A percentile compares a stretch with the other conserved stretches of the same genome.
Evolutionary conservation across 805 yeast species (phyloP).

Genomic region (Starmerella vaccinii): DNA sequence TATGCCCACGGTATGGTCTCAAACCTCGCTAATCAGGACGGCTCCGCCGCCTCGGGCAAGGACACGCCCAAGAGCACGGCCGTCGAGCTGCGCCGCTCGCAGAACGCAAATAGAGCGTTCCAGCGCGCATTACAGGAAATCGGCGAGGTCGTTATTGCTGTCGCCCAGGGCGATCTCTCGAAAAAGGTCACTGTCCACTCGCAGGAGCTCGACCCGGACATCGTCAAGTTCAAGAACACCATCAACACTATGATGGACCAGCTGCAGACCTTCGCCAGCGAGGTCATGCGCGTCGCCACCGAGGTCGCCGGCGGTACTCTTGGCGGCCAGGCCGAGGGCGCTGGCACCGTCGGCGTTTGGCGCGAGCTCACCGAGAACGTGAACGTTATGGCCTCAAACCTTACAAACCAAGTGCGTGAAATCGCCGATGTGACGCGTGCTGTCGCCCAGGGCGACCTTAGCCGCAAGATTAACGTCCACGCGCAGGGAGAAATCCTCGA

Average conservation of each 20-base stretch:
- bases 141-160: conserved; percentile 78
- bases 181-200: conserved; percentile 68
- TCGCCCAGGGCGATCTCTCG: conserved; percentile 78
- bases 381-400: conserved; percentile 79
- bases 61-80: conserved; percentile 19
- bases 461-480: conserved; percentile 74
- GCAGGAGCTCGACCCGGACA: conserved; percentile 67
- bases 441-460: conserved; percentile 76
- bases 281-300: conserved; percentile 76
- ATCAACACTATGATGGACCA: conserved; percentile 87
- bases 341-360: conserved; percentile 85
- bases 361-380: conserved; percentile 76
- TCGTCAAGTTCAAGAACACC: conserved; percentile 65
- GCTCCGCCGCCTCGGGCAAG: too few relatives aligned
- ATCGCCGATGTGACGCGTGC: conserved; percentile 85
- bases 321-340: conserved; percentile 80
- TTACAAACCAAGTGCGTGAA: conserved; percentile 81
- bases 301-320: conserved; percentile 84
- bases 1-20: conserved; percentile 31
- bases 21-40: conserved; percentile 27
- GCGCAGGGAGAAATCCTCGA: conserved; percentile 86
- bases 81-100: conserved; percentile 34
- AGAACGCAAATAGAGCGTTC: conserved; percentile 53
- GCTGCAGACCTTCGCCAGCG: conserved; percentile 66
- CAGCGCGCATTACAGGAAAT: conserved; percentile 65